Conservation (phyloP, 129 eudicot species). For the Flaveria brownii region DNA sequence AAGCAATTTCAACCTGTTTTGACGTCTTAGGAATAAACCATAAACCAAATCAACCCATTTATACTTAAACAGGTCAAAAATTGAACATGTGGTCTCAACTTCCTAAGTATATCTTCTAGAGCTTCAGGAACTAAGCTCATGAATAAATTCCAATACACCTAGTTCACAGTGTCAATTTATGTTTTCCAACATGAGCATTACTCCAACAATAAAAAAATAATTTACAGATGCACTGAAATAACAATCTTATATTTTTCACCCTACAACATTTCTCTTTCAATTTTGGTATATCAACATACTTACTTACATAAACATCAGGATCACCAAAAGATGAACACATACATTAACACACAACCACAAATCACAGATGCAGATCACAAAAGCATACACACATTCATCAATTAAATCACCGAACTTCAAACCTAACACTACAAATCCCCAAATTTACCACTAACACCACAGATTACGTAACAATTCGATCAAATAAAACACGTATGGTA, state of each 20-base stretch:
- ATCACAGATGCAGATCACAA: constrained; percentile 1
- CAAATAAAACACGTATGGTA: background rate
- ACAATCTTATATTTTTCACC: background rate
- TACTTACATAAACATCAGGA: background rate
- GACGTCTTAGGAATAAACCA: background rate
- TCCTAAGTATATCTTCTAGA: background rate
- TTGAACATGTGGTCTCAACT: background rate
- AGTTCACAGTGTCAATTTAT: background rate
- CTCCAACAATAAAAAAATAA: background rate
- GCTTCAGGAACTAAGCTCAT: background rate
- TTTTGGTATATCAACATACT: background rate
- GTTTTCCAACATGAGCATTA: background rate
- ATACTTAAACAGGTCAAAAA: too few relatives aligned
- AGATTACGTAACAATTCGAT: background rate
- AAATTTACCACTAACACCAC: background rate
- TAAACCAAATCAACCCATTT: background rate
- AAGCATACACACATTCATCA: constrained; percentile 9
- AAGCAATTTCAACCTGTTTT: background rate
- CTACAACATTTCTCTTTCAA: background rate
- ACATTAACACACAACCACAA: background rate
- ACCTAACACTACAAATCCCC: background rate
- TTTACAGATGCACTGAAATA: constrained; percentile 1
- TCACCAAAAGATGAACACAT: too few relatives aligned
- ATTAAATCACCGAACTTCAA: background rate
- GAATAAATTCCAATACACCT: background rate